Evolutionary conservation across 257 asterid species (phyloP).

Genomic region (Przewalskia tangutica): DNA sequence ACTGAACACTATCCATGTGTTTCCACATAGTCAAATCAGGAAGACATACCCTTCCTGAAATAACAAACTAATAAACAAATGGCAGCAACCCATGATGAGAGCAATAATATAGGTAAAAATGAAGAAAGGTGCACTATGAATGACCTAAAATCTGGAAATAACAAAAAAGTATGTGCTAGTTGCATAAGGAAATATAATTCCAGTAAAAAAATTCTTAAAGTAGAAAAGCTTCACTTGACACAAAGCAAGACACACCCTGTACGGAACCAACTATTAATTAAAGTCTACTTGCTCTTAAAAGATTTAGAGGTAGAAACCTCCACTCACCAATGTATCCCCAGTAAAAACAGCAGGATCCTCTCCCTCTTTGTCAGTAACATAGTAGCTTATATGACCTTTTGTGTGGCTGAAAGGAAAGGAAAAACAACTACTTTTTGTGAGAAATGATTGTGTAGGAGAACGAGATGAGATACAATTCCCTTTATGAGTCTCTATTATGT

Average conservation of each 20-base stretch:
- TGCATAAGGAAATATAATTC: neutral
- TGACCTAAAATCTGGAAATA: neutral
- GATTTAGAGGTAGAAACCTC: constrained; percentile 1
- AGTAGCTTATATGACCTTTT: constrained; percentile 87
- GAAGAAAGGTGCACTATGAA: neutral
- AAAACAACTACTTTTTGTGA: neutral
- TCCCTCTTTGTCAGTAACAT: constrained; percentile 70
- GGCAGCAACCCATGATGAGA: neutral
- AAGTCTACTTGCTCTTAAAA: neutral
- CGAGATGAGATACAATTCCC: neutral
- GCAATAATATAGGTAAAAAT: neutral
- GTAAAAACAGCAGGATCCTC: constrained; percentile 88
- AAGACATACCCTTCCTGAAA: neutral
- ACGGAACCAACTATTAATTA: neutral
- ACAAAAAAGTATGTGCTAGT: neutral
- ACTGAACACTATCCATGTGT: neutral
- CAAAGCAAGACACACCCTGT: neutral
- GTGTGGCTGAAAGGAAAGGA: constrained; percentile 60
- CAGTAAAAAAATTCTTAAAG: neutral
- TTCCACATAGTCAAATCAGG: neutral
- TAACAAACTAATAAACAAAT: neutral
- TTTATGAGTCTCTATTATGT: neutral
- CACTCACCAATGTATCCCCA: constrained; percentile 88
- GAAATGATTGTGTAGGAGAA: neutral
- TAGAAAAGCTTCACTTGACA: neutral